Evolutionary conservation across 345 rosid genomes (phyloP).

Genomic region (Trapa bicornis): DNA sequence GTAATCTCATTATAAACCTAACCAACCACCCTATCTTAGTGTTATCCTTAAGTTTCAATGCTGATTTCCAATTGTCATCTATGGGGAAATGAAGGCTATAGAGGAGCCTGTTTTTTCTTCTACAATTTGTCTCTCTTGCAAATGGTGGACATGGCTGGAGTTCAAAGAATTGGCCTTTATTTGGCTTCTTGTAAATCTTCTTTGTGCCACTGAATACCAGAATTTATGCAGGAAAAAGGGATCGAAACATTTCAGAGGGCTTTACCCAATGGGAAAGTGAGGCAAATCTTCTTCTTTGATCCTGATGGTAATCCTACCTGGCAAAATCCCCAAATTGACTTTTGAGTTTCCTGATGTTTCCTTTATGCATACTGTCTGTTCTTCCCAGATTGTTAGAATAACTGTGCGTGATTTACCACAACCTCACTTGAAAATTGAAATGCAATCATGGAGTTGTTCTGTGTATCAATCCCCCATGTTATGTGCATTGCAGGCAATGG

Average conservation of each 20-base stretch:
- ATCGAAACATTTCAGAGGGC: slow-evolving; percentile 58
- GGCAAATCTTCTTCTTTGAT: slow-evolving; percentile 91
- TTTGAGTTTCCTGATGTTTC: neutral
- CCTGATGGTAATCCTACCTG: slow-evolving; percentile 56
- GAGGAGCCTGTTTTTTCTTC: neutral
- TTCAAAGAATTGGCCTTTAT: neutral
- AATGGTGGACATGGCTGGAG: neutral
- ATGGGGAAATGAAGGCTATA: neutral
- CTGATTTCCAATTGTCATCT: neutral
- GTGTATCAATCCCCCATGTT: neutral
- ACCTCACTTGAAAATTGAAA: neutral
- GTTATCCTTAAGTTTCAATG: neutral
- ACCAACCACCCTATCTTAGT: neutral
- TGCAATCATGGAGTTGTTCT: neutral
- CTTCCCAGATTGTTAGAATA: too few relatives aligned
- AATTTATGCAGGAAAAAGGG: slow-evolving; percentile 55
- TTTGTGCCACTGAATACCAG: neutral
- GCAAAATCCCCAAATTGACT: neutral
- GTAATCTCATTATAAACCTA: too few relatives aligned
- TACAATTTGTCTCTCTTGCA: neutral
- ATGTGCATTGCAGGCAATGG: slow-evolving; percentile 57
- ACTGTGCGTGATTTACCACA: too few relatives aligned
- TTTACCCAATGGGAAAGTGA: slow-evolving; percentile 53
- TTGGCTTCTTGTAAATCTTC: neutral
- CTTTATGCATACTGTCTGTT: too few relatives aligned